Evolutionary conservation across 208 protist species (phyloP).

Genomic region (Leishmania martiniquensis): DNA sequence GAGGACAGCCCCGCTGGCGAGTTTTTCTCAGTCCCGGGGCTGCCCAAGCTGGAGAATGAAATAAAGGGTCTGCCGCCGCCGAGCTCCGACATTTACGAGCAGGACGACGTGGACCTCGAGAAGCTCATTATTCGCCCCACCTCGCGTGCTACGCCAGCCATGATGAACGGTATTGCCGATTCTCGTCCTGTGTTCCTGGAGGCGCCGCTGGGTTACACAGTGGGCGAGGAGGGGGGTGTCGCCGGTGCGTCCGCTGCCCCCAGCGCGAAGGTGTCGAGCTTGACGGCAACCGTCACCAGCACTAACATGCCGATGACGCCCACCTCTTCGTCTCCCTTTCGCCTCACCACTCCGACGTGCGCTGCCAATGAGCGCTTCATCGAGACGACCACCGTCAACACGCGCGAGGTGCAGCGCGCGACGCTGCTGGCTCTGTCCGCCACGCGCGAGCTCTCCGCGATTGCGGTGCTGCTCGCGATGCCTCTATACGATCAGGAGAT

Average conservation of each 20-base stretch:
- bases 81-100: conserved; percentile 71
- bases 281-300: conserved; percentile 30
- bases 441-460: conserved; percentile 49
- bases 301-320: conserved; percentile 31
- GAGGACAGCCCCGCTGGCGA: conserved; percentile 42
- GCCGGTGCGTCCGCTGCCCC: conserved; percentile 6
- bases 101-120: conserved; percentile 53
- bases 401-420: conserved; percentile 41
- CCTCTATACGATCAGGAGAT: conserved; percentile 52
- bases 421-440: conserved; percentile 59
- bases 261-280: conserved; percentile 8
- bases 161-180: conserved; percentile 17
- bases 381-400: conserved; percentile 29
- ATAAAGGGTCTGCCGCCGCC: conserved; percentile 73
- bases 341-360: conserved; percentile 36
- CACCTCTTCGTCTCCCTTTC: conserved; percentile 16
- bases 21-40: conserved; percentile 70
- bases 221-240: not conserved
- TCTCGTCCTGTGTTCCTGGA: conserved; percentile 43
- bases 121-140: conserved; percentile 69
- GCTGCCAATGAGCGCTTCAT: conserved; percentile 19
- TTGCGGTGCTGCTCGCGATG: conserved; percentile 52
- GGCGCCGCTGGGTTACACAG: conserved; percentile 30
- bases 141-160: conserved; percentile 38
- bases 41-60: conserved; percentile 73